Evolutionary conservation across 208 protist species (phyloP).

Genomic region (Trypanosoma boissoni): DNA sequence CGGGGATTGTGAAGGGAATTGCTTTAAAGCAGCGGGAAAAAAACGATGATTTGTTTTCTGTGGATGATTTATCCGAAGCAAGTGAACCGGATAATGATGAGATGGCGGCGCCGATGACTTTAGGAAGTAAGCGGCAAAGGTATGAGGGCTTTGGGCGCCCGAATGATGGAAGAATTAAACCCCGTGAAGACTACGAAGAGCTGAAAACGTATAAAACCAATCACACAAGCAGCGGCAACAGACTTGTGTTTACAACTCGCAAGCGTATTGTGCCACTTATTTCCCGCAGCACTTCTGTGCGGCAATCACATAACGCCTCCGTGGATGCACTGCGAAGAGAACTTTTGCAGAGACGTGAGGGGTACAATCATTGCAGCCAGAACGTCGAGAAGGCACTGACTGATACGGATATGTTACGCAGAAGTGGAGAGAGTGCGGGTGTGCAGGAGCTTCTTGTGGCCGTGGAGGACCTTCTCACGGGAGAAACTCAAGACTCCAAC

Average conservation of each 20-base stretch:
- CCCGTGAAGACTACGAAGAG: constrained; percentile 9
- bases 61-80: not conserved
- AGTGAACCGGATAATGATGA: not conserved
- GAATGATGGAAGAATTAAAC: not conserved
- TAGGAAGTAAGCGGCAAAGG: constrained; percentile 13
- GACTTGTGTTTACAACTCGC: not conserved
- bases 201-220: constrained; percentile 27
- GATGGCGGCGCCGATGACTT: not conserved
- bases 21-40: not conserved
- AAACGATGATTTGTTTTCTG: not conserved
- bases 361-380: too few species aligned
- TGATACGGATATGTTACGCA: not conserved
- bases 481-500: not conserved
- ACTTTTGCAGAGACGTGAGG: constrained; percentile 18
- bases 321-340: constrained; percentile 17
- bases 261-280: not conserved
- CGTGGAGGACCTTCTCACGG: constrained; percentile 21
- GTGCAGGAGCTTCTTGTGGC: constrained; percentile 5
- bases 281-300: not conserved
- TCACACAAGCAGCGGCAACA: not conserved
- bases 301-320: not conserved
- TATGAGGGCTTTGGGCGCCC: constrained; percentile 2
- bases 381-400: not conserved
- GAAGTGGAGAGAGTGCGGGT: not conserved
- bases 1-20: not conserved